Base-by-base conservation (phyloP, 176 grass and related monocot species). In the Dendrocalamus sinicus region DNA sequence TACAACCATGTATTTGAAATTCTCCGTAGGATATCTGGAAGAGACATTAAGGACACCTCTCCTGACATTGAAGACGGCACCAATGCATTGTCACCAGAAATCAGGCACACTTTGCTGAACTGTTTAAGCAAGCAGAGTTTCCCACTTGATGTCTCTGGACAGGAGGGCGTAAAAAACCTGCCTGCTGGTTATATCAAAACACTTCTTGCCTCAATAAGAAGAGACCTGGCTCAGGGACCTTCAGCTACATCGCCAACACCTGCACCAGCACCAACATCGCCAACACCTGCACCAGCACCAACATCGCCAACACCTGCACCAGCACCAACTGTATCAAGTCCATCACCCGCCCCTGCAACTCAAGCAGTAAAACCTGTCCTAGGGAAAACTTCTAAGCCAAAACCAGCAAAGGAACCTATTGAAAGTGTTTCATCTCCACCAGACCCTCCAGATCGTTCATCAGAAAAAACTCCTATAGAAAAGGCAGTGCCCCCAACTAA, bases 91-190 rank as follows among this genome's bases (percentile, higher is more conserved):
- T 59, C 90, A 58, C 65, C 85, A 87, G 70, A 88, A 84, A 73
- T 88, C 76, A 67, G 83, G 41, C 64, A 59, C 54, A 72, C 57
- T 72, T 73, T 94, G 57, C 58, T 89, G 40, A 75, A 73, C 78
- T 86, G 91, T 77, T 78, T 94, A 78, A 90, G 46, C 73, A 88
- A 91, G 75, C 90, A 86, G 26, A 89, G 67, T 46, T 84, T 87
- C 72, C 86, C 63, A 41, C 32, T 78, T 84, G 32, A 15, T 32
- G 15, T 68, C 76, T 59, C 73, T 41, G 51, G 44, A 19, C 51
- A 83, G 58, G 50, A 86, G 72, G 84, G 14, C 7, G 12, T 10
- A 64, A 87, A 71, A 75, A 60, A 78, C 11, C 70, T 86, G 78
- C 70, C 79, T 13, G 45, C 41, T 84, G 84, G 80, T 90, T 89